These are phyloP conservation scores for Multifurca ochricompacta DNA, from an alignment of 768 basidiomycete species.

Conservation along the genomic window DNA sequence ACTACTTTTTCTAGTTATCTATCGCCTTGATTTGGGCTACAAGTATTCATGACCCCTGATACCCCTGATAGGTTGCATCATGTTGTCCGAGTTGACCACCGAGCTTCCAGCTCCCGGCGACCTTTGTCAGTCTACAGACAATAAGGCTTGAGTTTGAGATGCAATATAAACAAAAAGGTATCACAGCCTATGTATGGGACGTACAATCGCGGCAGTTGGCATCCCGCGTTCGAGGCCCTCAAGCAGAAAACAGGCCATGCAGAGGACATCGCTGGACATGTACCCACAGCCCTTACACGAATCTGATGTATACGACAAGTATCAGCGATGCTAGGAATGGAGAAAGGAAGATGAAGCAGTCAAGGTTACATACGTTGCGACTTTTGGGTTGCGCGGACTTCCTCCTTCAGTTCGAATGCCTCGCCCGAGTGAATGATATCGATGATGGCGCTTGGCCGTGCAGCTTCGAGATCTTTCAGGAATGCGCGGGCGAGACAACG, in stretches of 20 bases:
- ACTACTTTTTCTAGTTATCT: too few species aligned
- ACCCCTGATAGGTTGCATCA: too few species aligned
- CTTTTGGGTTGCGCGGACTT: constrained; percentile 79
- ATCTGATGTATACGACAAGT: constrained; percentile 39
- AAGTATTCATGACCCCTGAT: too few species aligned
- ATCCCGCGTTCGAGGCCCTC: constrained; percentile 87
- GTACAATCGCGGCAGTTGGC: constrained; percentile 36
- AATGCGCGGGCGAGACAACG: constrained; percentile 92
- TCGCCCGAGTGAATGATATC: constrained; percentile 98
- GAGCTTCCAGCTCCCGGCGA: constrained; percentile 51
- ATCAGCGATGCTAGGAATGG: too few species aligned
- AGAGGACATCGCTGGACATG: constrained; percentile 95
- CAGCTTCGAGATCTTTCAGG: constrained; percentile 91
- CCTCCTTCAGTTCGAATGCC: constrained; percentile 78
- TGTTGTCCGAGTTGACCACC: constrained; percentile 57
- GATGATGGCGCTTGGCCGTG: constrained; percentile 90
- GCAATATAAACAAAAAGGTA: constrained; percentile 1
- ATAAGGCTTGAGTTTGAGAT: constrained; percentile 8
- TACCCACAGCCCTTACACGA: constrained; percentile 90
- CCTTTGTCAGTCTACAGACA: constrained; percentile 65
- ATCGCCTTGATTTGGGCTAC: too few species aligned
- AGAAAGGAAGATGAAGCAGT: background rate
- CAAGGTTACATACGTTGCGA: constrained; percentile 57
- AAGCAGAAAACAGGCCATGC: constrained; percentile 86
- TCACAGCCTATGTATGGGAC: constrained; percentile 28